These are phyloP conservation scores for Astrocystis sublimbata DNA, from an alignment of 495 filamentous ascomycete species.

Conservation along the genomic window DNA sequence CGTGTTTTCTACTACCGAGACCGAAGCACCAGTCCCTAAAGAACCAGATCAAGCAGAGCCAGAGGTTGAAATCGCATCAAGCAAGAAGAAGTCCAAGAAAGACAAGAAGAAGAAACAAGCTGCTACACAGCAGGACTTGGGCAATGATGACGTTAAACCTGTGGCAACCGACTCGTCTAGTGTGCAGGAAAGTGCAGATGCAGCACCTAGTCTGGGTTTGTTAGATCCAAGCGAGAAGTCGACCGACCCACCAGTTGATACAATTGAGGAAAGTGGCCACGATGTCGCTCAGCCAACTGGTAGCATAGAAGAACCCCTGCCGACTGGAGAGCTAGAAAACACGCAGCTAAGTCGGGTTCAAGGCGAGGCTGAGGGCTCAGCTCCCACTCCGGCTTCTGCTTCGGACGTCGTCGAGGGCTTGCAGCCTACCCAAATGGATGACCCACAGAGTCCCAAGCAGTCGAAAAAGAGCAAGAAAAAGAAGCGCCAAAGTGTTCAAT, in stretches of 20 bases:
- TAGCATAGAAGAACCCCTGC: not conserved
- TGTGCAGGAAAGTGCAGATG: slow-evolving; percentile 5
- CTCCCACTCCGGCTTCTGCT: not conserved
- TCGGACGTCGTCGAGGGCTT: slow-evolving; percentile 18
- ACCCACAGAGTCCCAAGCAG: slow-evolving; percentile 11
- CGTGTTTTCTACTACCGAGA: not conserved
- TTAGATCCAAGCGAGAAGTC: slow-evolving; percentile 2
- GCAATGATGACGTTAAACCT: not conserved
- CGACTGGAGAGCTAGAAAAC: slow-evolving; percentile 2
- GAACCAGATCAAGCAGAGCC: slow-evolving; percentile 16
- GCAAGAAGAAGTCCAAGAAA: slow-evolving; percentile 13
- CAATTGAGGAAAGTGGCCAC: slow-evolving; percentile 5
- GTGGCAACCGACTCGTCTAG: slow-evolving; percentile 10
- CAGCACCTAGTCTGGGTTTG: not conserved
- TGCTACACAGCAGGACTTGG: slow-evolving; percentile 16
- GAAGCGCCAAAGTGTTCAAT: slow-evolving; percentile 29
- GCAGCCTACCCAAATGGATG: slow-evolving; percentile 16
- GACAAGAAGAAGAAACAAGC: slow-evolving; percentile 22
- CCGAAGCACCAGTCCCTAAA: slow-evolving; percentile 9
- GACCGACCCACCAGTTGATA: slow-evolving; percentile 2
- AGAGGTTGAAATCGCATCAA: not conserved
- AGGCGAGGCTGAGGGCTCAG: slow-evolving; percentile 10
- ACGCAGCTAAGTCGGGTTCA: not conserved
- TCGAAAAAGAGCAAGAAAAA: slow-evolving; percentile 35
- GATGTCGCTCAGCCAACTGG: not conserved